A percentile compares a stretch with the other conserved stretches of the same genome.
Conservation (phyloP, 2,329 filamentous ascomycete species). For the Aspergillus tanneri region DNA sequence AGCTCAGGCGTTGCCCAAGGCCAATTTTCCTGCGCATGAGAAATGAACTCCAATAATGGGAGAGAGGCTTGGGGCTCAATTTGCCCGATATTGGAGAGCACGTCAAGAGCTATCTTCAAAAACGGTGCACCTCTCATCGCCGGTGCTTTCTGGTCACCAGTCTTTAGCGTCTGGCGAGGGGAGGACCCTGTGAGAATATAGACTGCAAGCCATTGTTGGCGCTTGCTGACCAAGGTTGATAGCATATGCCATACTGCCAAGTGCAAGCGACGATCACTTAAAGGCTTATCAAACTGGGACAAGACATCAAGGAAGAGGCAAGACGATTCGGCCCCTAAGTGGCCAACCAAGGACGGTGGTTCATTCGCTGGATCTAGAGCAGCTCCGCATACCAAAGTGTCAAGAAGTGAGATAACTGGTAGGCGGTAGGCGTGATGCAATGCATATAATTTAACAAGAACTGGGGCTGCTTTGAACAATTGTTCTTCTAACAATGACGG, state of each 20-base stretch:
- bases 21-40: slow-evolving; percentile 89
- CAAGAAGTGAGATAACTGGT: slow-evolving; percentile 67
- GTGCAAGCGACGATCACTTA: slow-evolving; percentile 64
- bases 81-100: slow-evolving; percentile 64
- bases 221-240: slow-evolving; percentile 78
- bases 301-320: slow-evolving; percentile 80
- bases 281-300: slow-evolving; percentile 72
- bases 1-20: slow-evolving; percentile 86
- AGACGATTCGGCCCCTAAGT: slow-evolving; percentile 77
- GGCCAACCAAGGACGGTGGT: slow-evolving; percentile 89
- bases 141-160: slow-evolving; percentile 51
- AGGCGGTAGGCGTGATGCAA: slow-evolving; percentile 64
- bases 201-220: slow-evolving; percentile 94
- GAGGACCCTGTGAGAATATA: slow-evolving; percentile 87
- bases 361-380: slow-evolving; percentile 64
- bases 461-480: slow-evolving; percentile 75
- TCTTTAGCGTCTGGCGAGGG: slow-evolving; percentile 69
- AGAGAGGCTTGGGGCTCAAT: slow-evolving; percentile 66
- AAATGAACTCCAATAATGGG: slow-evolving; percentile 81
- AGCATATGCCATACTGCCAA: slow-evolving; percentile 80
- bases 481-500: slow-evolving; percentile 70
- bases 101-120: slow-evolving; percentile 69
- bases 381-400: slow-evolving; percentile 69
- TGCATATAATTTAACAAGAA: slow-evolving; percentile 75
- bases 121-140: slow-evolving; percentile 61